These are phyloP conservation scores for Senna tora DNA, from an alignment of 306 rosid genomes.

Conservation along the genomic window DNA sequence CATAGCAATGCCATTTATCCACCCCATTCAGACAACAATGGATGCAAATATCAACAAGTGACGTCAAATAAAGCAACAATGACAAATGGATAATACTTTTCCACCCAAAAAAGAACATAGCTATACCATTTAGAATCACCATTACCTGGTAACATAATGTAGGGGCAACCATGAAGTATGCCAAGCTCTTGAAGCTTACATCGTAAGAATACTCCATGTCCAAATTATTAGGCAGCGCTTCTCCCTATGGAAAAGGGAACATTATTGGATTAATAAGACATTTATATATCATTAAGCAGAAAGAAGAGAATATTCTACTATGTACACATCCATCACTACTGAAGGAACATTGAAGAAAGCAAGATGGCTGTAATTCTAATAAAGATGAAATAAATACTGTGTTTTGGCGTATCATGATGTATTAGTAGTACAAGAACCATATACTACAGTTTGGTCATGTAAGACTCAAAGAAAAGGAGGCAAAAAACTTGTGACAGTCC, in stretches of 20 bases:
- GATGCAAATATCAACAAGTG: slow-evolving; percentile 9
- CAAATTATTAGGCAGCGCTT: slow-evolving; percentile 48
- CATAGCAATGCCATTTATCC: slow-evolving; percentile 20
- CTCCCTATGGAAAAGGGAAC: slow-evolving; percentile 62
- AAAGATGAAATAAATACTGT: slow-evolving; percentile 31
- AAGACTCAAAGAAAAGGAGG: background rate
- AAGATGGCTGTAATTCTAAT: slow-evolving; percentile 11
- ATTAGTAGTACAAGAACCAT: slow-evolving; percentile 11
- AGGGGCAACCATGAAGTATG: slow-evolving; percentile 96
- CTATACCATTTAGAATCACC: slow-evolving; percentile 27
- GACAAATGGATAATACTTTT: background rate
- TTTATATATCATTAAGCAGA: slow-evolving; percentile 21
- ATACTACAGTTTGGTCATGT: slow-evolving; percentile 25
- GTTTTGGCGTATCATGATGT: slow-evolving; percentile 17
- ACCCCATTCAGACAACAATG: slow-evolving; percentile 29
- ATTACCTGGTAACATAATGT: slow-evolving; percentile 96
- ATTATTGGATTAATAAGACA: slow-evolving; percentile 26
- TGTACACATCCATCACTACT: slow-evolving; percentile 26
- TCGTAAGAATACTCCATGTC: slow-evolving; percentile 52
- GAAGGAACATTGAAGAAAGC: slow-evolving; percentile 13
- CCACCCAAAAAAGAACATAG: background rate
- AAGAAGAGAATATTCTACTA: slow-evolving; percentile 5
- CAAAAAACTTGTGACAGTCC: slow-evolving; percentile 14
- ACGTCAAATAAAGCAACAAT: slow-evolving; percentile 19
- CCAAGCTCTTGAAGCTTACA: slow-evolving; percentile 70